Evolutionary conservation across 306 rosid species (phyloP).

Genomic region (Quercus ilex): DNA sequence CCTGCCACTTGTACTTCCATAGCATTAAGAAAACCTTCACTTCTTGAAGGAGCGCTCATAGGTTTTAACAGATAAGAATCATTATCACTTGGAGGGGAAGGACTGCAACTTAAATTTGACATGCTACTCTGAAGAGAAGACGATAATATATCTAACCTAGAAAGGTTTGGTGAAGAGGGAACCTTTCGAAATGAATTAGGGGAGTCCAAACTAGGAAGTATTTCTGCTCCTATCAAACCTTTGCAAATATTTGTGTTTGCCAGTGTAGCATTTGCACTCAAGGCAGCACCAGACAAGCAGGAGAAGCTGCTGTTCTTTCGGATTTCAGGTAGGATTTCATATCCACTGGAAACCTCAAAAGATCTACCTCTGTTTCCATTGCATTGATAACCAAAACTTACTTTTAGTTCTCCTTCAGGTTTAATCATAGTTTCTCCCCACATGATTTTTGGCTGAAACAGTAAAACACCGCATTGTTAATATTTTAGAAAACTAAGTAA

Average conservation of each 20-base stretch:
- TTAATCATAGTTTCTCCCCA: slow-evolving; percentile 44
- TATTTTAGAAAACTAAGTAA: background rate
- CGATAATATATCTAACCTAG: slow-evolving; percentile 73
- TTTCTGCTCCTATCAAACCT: slow-evolving; percentile 83
- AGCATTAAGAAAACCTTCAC: slow-evolving; percentile 73
- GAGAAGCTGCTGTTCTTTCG: slow-evolving; percentile 85
- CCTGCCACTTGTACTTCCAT: slow-evolving; percentile 94
- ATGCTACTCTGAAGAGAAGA: slow-evolving; percentile 76
- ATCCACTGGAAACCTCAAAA: slow-evolving; percentile 32
- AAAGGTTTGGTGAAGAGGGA: slow-evolving; percentile 70
- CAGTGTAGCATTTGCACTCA: slow-evolving; percentile 91
- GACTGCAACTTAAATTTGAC: slow-evolving; percentile 85
- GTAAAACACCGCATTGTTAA: slow-evolving; percentile 19
- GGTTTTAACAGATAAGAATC: slow-evolving; percentile 60
- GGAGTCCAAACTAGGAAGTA: slow-evolving; percentile 95
- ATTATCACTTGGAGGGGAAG: slow-evolving; percentile 55
- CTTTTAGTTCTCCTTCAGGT: slow-evolving; percentile 76
- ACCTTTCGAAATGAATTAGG: slow-evolving; percentile 87
- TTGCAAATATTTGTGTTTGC: slow-evolving; percentile 97
- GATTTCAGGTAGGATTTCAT: slow-evolving; percentile 42
- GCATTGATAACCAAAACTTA: slow-evolving; percentile 97
- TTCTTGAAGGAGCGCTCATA: slow-evolving; percentile 53
- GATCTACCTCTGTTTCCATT: slow-evolving; percentile 39
- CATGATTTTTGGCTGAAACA: slow-evolving; percentile 19
- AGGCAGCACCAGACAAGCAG: slow-evolving; percentile 97